Percentiles rank a stretch among this genome's conserved stretches.
These are phyloP conservation scores for Vitis hybrid DNA, from an alignment of 177 flowering plant genomes.

Conservation along the genomic window DNA sequence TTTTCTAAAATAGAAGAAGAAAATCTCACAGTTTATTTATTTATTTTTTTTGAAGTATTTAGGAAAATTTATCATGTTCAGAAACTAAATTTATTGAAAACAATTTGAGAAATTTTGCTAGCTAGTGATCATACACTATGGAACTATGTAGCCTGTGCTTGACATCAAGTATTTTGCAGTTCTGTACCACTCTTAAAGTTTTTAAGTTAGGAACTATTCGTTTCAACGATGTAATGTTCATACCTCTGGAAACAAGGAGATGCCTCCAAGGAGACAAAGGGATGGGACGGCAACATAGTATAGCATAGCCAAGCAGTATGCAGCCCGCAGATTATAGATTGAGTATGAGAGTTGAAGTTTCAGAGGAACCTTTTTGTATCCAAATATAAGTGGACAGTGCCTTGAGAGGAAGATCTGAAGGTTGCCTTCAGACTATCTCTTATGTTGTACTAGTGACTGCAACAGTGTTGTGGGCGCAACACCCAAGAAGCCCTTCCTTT, in stretches of 20 bases:
- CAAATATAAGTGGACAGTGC: conserved; percentile 26
- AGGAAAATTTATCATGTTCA: no score
- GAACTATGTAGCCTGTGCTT: no score
- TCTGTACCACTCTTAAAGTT: no score
- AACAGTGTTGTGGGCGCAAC: conserved; percentile 29
- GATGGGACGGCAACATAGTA: conserved; percentile 39
- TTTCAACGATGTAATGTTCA: no score
- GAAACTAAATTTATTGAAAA: no score
- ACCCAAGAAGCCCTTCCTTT: conserved; percentile 29
- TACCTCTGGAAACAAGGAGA: conserved; percentile 56
- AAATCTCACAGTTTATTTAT: no score
- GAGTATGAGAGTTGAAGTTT: conserved; percentile 41
- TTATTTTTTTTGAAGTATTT: no score
- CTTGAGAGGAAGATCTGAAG: conserved; percentile 28
- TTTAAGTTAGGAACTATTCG: no score
- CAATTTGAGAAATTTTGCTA: no score
- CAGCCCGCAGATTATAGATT: conserved; percentile 39
- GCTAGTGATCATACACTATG: no score
- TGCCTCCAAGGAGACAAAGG: conserved; percentile 38
- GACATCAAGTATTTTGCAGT: no score
- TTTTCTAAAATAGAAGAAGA: no score
- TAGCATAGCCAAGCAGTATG: conserved; percentile 35
- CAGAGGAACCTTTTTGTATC: conserved; percentile 29
- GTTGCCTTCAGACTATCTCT: conserved; percentile 40
- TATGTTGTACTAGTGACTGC: conserved; percentile 32